Evolutionary conservation across 2,329 filamentous ascomycete genomes (phyloP), one percentile per base, ranked within the genome.

Genomic region (Diaporthe amygdali): DNA sequence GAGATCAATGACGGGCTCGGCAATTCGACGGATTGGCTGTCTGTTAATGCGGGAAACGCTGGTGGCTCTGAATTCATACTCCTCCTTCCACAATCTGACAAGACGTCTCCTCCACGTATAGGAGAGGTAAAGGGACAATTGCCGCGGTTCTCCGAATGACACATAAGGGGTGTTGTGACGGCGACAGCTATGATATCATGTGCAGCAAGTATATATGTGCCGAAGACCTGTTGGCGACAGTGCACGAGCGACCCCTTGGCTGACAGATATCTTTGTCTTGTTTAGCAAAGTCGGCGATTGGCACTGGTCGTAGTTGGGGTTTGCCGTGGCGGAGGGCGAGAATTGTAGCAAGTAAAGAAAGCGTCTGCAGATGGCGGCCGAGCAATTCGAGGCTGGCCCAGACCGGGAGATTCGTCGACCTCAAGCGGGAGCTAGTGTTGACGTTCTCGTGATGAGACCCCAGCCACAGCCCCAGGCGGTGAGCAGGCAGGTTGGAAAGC

Each of bases 391-490:
- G 46, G 17, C 52, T 51, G 66, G 22, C 41, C 49, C 44, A 47
- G 55, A 15, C 30, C 34, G 34, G 44, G 34, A 20, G 15, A 12
- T 54, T 68, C 32, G 15, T 47, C 51, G 12, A 30, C 7, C 39
- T 64, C 54, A 52, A 32, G 66, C 44, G 22, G 27, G 20, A 47
- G 6, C 22, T 34, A 59, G 68, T 20, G 46, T 46, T 71, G 69
- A 71, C 69, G 71, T 71, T 54, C 68, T 56, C 64, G 69, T 71
- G 69, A 68, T 68, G 56, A 52, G 64, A 39, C 25, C 25, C 69
- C 71, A 71, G 69, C 69, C 69, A 73, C 71, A 71, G 69, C 69
- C 69, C 71, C 71, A 71, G 47, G 71, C 71, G 71, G 71, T 73
- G 71, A 73, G 69, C 41, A 54, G 41, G 47, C 63, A 64, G 54